Conservation (phyloP, 1,139 yeast genomes). For the Candida pseudoviswanathii region DNA sequence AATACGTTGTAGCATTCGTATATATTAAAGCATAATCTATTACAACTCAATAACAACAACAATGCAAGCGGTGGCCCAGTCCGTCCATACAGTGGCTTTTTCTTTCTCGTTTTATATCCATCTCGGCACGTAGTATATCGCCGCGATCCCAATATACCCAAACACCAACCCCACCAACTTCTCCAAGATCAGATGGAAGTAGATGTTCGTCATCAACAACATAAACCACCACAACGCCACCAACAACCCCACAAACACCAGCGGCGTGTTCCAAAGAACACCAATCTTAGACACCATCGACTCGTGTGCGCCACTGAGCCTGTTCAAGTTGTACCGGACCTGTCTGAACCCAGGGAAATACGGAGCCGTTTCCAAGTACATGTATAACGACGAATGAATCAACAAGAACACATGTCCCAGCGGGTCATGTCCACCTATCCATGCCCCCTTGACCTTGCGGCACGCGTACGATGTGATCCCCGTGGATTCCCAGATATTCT, state of each 20-base stretch:
- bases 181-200: slow-evolving; percentile 81
- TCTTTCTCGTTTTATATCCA: slow-evolving; percentile 1
- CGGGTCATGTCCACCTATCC: slow-evolving; percentile 97
- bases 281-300: not conserved
- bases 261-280: slow-evolving; percentile 39
- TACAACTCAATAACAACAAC: no score
- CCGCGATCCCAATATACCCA: slow-evolving; percentile 52
- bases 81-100: no score
- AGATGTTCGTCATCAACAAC: slow-evolving; percentile 80
- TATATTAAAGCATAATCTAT: no score
- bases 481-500: slow-evolving; percentile 21
- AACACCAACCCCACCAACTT: slow-evolving; percentile 66
- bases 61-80: no score
- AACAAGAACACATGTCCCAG: slow-evolving; percentile 89
- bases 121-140: slow-evolving; percentile 15
- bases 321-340: not conserved
- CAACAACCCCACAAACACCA: slow-evolving; percentile 44
- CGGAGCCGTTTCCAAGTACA: slow-evolving; percentile 65
- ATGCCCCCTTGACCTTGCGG: slow-evolving; percentile 62
- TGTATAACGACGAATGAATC: slow-evolving; percentile 67
- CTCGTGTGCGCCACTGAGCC: not conserved
- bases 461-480: slow-evolving; percentile 54
- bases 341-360: slow-evolving; percentile 32
- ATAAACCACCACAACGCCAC: slow-evolving; percentile 79
- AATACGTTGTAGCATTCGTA: no score